Percentiles rank a stretch among this genome's conserved stretches.
These are phyloP conservation scores for Cladosporium sp. DNA, from an alignment of 2,329 filamentous ascomycete genomes.

Conservation along the genomic window DNA sequence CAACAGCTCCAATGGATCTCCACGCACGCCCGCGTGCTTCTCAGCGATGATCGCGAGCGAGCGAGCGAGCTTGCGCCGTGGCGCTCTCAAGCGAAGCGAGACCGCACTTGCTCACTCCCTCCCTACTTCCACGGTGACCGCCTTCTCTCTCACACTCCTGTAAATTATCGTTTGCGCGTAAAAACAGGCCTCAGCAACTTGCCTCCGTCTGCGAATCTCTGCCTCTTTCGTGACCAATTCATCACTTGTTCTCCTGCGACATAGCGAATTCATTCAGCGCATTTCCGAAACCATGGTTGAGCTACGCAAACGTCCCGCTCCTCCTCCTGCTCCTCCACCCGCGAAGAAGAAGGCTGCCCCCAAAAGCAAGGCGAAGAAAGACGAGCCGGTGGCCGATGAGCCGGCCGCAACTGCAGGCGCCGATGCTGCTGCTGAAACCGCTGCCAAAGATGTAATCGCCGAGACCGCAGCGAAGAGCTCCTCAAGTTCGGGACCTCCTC, in stretches of 20 bases:
- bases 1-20: too few relatives aligned
- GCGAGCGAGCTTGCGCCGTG: constrained; percentile 5
- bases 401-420: constrained; percentile 15
- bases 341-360: constrained; percentile 43
- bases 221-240: background rate
- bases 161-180: background rate
- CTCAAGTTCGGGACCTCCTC: constrained; percentile 21
- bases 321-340: constrained; percentile 43
- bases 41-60: constrained; percentile 5
- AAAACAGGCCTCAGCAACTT: background rate
- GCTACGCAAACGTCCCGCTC: constrained; percentile 58
- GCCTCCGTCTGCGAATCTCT: background rate
- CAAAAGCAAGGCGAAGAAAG: constrained; percentile 22
- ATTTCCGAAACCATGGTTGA: constrained; percentile 44
- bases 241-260: background rate
- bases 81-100: constrained; percentile 8
- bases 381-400: constrained; percentile 22
- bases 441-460: constrained; percentile 8
- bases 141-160: background rate
- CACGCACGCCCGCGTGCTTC: background rate
- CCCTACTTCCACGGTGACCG: background rate
- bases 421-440: background rate
- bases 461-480: constrained; percentile 11
- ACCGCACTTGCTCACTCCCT: background rate
- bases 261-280: constrained; percentile 3